These are phyloP conservation scores for Chaetomium cochliodes DNA, from an alignment of 495 filamentous ascomycete species.

Conservation along the genomic window DNA sequence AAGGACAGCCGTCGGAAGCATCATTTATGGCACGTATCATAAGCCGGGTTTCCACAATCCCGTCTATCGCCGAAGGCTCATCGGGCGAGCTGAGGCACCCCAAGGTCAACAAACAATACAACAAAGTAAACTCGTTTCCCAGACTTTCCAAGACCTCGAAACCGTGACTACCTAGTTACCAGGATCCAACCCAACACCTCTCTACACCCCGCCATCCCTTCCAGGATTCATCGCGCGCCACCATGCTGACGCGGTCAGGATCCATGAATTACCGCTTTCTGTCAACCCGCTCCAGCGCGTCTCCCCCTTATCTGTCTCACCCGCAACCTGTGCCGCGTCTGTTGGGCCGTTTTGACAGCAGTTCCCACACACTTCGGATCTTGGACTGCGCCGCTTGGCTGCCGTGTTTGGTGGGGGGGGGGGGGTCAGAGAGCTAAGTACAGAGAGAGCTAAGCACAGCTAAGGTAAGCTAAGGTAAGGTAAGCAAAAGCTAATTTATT, in stretches of 20 bases:
- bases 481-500: no score
- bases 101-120: neutral
- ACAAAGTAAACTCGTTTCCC: neutral
- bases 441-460: neutral
- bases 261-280: neutral
- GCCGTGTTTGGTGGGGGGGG: no score
- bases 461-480: no score
- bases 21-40: neutral
- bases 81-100: no score
- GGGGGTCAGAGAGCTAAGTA: neutral
- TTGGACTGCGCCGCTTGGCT: neutral
- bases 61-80: neutral
- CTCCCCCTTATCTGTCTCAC: neutral
- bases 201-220: neutral
- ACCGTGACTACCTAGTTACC: neutral
- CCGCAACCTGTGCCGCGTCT: neutral
- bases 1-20: neutral
- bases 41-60: neutral
- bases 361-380: neutral
- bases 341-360: neutral
- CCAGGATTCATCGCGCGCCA: neutral
- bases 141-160: neutral
- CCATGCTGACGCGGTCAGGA: neutral
- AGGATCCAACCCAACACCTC: neutral
- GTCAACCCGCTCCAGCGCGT: neutral